A percentile compares a stretch with the other conserved stretches of the same genome.
These are phyloP conservation scores for Quambalaria eucalypti DNA, from an alignment of 1,284 basidiomycete species.

Conservation along the genomic window DNA sequence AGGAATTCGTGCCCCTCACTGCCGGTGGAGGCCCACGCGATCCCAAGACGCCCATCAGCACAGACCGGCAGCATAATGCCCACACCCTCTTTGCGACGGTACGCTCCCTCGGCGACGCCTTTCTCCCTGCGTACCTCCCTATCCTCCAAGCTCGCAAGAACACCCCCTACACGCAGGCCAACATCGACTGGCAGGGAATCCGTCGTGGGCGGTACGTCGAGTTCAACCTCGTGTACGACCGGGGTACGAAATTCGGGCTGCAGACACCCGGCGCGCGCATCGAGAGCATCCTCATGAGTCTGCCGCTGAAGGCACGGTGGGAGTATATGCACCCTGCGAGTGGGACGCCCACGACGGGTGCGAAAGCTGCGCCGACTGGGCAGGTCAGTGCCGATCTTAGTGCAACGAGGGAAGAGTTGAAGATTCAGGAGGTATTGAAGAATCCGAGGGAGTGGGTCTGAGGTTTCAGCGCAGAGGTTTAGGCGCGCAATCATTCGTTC, in stretches of 20 bases:
- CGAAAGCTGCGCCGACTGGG: constrained; percentile 10
- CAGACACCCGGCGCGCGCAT: constrained; percentile 45
- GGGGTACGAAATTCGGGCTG: constrained; percentile 45
- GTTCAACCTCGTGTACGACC: constrained; percentile 45
- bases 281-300: constrained; percentile 46
- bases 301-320: constrained; percentile 42
- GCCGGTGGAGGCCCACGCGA: neutral
- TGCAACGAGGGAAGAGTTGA: constrained; percentile 17
- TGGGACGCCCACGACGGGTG: constrained; percentile 29
- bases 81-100: constrained; percentile 40
- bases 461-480: too few relatives aligned
- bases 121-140: constrained; percentile 42
- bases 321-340: constrained; percentile 40
- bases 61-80: constrained; percentile 19
- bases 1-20: neutral
- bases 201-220: constrained; percentile 42
- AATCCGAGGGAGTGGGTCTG: constrained; percentile 33
- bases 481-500: too few relatives aligned
- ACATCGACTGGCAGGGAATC: constrained; percentile 40
- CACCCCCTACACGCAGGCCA: constrained; percentile 18
- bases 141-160: constrained; percentile 32
- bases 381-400: constrained; percentile 5
- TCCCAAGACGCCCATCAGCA: neutral
- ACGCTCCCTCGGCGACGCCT: constrained; percentile 37
- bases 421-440: constrained; percentile 24